Base-by-base conservation (phyloP, 177 flowering plant species). In the Vitis hybrid region DNA sequence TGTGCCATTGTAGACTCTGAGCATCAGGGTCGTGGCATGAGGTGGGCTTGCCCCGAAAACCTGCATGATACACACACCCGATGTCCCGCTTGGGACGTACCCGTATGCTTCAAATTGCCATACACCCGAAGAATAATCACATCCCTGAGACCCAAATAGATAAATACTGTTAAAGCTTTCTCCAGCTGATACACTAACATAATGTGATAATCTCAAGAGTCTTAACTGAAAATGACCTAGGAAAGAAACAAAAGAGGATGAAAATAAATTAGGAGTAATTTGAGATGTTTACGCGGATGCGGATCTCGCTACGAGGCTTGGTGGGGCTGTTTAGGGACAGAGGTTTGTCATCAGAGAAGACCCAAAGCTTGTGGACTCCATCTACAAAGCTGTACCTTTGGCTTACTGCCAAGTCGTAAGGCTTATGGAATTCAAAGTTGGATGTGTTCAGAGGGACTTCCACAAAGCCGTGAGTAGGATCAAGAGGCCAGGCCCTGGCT, bases 61-160 rank as follows among this genome's bases (percentile, higher is more conserved):
- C 59, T 87, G 89, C 85, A 85, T 83, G n/a, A 87, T 75, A 71
- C 78, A 74, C n/a, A 81, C 91, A 0, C 85, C 88, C 0, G 86
- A 68, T 7, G 85, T 87, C 14, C 85, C 86, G 3, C 2, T 9
- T 15, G 86, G 89, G 33, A 85, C 82, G 49, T 77, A 84, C 2
- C 80, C 85, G 12, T 78, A 62, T 13, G 78, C 91, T 74, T 86
- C 88, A 52, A 82, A 87, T 76, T 87, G 89, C 88, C 89, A 85
- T 1, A 84, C 84, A 0, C 86, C 87, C 0, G 84, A 76, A 4
- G 83, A 76, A 38, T 85, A 87, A 53, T 78, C 72, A 19, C 85
- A 80, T 2, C 85, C 87, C 88, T 87, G 61, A 38, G 14, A 61
- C 24, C 44, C 44, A 33, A 38, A 22, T 33, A 33, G 44, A 6